A percentile compares a stretch with the other conserved stretches of the same genome.
Conservation (phyloP, 805 yeast species). For the Kazachstania martiniae region DNA sequence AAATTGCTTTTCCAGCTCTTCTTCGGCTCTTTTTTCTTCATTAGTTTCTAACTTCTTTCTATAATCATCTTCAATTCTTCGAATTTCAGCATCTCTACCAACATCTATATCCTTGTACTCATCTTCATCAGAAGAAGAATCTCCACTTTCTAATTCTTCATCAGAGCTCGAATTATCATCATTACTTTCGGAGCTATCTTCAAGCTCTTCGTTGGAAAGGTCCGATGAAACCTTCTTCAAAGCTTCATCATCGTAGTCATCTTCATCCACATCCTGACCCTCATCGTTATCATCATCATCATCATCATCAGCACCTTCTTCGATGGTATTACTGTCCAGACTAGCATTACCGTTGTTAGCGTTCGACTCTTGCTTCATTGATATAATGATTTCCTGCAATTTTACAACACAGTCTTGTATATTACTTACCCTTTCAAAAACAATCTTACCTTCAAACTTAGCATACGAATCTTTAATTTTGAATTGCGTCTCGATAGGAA, state of each 20-base stretch:
- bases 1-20: conserved; percentile 47
- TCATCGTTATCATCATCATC: conserved; percentile 16
- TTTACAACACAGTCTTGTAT: conserved; percentile 35
- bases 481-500: conserved; percentile 55
- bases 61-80: conserved; percentile 29
- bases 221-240: neutral
- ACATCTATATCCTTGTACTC: conserved; percentile 19
- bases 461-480: conserved; percentile 37
- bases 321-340: conserved; percentile 1
- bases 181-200: neutral
- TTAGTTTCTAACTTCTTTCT: conserved; percentile 29
- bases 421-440: conserved; percentile 28
- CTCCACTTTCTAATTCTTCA: conserved; percentile 7
- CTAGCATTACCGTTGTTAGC: conserved; percentile 1
- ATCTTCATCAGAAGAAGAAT: conserved; percentile 18
- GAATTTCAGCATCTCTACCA: conserved; percentile 25
- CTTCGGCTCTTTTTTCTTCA: conserved; percentile 37
- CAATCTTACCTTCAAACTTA: conserved; percentile 6
- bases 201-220: neutral
- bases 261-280: conserved; percentile 26
- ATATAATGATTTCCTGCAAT: conserved; percentile 16
- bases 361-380: neutral
- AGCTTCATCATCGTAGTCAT: conserved; percentile 12
- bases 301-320: conserved; percentile 4
- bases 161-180: conserved; percentile 13